A percentile compares a stretch with the other conserved stretches of the same genome.
phyloP scores from a whole-genome alignment of 106 monocot species.

The Iris macrosiphon region DNA sequence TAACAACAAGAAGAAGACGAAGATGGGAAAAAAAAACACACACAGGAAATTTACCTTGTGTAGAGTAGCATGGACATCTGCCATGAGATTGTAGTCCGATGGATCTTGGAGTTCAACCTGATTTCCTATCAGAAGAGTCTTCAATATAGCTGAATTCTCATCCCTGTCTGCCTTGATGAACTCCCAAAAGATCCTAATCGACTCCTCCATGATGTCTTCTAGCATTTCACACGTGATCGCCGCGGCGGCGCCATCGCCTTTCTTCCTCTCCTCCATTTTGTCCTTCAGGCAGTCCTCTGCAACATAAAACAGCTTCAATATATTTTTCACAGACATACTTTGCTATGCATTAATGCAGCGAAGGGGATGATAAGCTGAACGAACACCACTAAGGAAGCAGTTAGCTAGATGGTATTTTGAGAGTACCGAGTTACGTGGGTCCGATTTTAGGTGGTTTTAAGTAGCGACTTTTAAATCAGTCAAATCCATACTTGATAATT shows the following conservation, averaged over 20 bases:
- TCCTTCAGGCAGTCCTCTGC: constrained; percentile 73
- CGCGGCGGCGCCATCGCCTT: constrained; percentile 22
- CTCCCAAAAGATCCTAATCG: constrained; percentile 64
- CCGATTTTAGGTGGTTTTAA: no score
- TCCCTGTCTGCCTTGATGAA: constrained; percentile 79
- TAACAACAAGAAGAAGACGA: no score
- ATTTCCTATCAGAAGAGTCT: constrained; percentile 33
- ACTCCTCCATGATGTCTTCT: constrained; percentile 67
- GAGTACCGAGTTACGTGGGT: no score
- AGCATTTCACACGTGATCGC: constrained; percentile 39
- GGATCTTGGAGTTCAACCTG: constrained; percentile 67
- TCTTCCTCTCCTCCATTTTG: constrained; percentile 30
- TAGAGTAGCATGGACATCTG: constrained; percentile 36
- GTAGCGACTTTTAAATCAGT: no score
- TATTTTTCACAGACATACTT: no score
- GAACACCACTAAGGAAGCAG: no score
- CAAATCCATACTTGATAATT: no score
- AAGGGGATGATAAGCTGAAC: no score
- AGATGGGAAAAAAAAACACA: background rate
- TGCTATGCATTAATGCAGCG: no score
- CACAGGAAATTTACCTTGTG: constrained; percentile 49
- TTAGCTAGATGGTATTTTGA: no score
- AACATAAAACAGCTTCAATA: background rate
- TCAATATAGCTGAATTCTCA: constrained; percentile 48
- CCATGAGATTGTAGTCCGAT: constrained; percentile 40